Base-by-base conservation (phyloP, 2,329 filamentous ascomycete species). In the Clonostachys rhizophaga region DNA sequence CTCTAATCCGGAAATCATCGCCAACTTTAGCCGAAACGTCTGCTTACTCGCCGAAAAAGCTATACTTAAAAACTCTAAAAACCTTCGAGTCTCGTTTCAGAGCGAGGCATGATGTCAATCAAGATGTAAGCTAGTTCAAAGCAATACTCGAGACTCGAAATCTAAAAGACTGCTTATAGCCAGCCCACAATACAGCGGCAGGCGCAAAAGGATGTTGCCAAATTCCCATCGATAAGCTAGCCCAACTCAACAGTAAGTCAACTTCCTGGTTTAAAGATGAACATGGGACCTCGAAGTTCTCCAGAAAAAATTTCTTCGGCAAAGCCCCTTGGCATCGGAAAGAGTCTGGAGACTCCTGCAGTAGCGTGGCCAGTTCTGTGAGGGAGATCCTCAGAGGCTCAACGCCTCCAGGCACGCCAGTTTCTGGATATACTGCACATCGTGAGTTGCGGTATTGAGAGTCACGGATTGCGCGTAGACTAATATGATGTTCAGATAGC, bases 311-410 rank as follows among this genome's bases (percentile, higher is more conserved):
- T 30, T 54, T 72, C 8, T 74, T 75, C 44, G 62, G 66, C 6
- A 69, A 58, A 39, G 61, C 65, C 10, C 66, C 67, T 3, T 72
- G 70, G 68, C 59, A 61, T 40, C 64, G 65, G 5, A 72, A 68
- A 48, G 53, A 59, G 16, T 72, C 70, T 1, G 56, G 46, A 8
- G 63, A 63, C 5, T 72, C 71, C 1, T 53, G 58, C 18, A 64
- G 54, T 49, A 72, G 64, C 44, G 59, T 64, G n/a, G 60, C 67
- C 10, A 74, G 70, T 50, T 74, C 71, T 5, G 52, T 73, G 9
- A 60, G 63, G 30, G 65, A 69, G 10, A 55, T 70, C 6, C 57
- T 73, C 36, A 62, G 59, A n/a, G 67, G 66, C 14, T 53, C 54
- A 20, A 68, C 66, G 5, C 66, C 49, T 30, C 46, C 48, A 5